These are phyloP conservation scores for Penicillium steckii DNA, from an alignment of 495 filamentous ascomycete genomes.

Conservation along the genomic window DNA sequence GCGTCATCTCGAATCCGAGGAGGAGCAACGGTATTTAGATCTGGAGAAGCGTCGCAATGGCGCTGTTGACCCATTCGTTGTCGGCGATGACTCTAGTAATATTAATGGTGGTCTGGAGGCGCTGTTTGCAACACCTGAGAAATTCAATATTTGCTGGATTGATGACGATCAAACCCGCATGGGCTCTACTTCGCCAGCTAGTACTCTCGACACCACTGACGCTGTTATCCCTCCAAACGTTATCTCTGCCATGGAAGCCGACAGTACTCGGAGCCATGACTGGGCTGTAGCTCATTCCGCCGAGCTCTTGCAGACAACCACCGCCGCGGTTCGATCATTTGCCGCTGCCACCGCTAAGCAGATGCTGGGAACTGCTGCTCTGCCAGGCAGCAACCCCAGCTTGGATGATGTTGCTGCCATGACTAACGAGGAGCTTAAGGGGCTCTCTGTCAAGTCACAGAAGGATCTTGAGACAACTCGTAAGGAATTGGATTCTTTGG, in stretches of 20 bases:
- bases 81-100: constrained; percentile 40
- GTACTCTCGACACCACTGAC: constrained; percentile 22
- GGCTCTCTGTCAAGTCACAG: constrained; percentile 36
- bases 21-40: constrained; percentile 74
- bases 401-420: constrained; percentile 43
- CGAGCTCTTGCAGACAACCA: constrained; percentile 41
- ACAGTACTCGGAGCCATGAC: constrained; percentile 43
- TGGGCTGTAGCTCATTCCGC: constrained; percentile 46
- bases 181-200: constrained; percentile 25
- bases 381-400: constrained; percentile 32
- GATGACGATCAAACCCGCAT: constrained; percentile 30
- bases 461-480: constrained; percentile 42
- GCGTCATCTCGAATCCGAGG: constrained; percentile 68
- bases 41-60: constrained; percentile 62
- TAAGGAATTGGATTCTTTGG: constrained; percentile 43
- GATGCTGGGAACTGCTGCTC: constrained; percentile 37
- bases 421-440: constrained; percentile 41
- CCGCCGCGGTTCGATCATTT: constrained; percentile 43
- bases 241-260: constrained; percentile 44
- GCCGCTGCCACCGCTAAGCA: constrained; percentile 43
- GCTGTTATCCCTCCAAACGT: constrained; percentile 37
- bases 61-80: constrained; percentile 27
- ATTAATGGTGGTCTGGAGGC: constrained; percentile 43
- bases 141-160: constrained; percentile 44
- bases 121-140: constrained; percentile 42